These are phyloP conservation scores for Ustilago tritici DNA, from an alignment of 1,284 basidiomycete species.

Conservation along the genomic window DNA sequence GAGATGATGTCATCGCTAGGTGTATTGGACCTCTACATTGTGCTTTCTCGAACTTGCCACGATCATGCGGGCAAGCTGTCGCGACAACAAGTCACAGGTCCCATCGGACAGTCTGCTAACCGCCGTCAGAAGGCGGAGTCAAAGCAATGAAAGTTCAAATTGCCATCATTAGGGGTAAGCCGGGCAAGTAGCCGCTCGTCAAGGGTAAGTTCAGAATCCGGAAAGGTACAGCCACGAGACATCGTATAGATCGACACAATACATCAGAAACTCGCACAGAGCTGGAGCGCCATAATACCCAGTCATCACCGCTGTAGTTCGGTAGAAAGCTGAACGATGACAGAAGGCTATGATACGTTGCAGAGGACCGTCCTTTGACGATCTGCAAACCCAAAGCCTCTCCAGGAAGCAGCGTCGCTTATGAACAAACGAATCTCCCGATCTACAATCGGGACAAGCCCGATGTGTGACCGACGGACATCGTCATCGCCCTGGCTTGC, in stretches of 20 bases:
- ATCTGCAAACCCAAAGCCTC: neutral
- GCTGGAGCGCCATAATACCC: too few species aligned
- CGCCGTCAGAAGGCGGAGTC: neutral
- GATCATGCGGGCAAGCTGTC: neutral
- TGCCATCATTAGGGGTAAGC: neutral
- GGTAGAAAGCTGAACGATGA: neutral
- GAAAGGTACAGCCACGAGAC: neutral
- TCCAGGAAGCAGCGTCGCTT: too few species aligned
- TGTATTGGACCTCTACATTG: neutral
- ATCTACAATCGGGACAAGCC: too few species aligned
- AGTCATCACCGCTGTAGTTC: neutral
- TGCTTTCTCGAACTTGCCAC: neutral
- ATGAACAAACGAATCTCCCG: too few species aligned
- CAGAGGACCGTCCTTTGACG: neutral
- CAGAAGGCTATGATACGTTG: too few species aligned
- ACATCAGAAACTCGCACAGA: neutral
- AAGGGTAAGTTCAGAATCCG: too few species aligned
- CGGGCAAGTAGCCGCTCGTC: conserved; percentile 5
- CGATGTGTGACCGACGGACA: too few species aligned
- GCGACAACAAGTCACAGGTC: neutral
- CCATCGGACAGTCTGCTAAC: neutral
- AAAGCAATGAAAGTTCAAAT: neutral
- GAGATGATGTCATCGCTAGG: neutral
- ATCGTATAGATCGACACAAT: neutral
- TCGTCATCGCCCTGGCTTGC: too few species aligned